Evolutionary conservation across 2,329 filamentous ascomycete species (phyloP).

Genomic region (Alternaria rosae): DNA sequence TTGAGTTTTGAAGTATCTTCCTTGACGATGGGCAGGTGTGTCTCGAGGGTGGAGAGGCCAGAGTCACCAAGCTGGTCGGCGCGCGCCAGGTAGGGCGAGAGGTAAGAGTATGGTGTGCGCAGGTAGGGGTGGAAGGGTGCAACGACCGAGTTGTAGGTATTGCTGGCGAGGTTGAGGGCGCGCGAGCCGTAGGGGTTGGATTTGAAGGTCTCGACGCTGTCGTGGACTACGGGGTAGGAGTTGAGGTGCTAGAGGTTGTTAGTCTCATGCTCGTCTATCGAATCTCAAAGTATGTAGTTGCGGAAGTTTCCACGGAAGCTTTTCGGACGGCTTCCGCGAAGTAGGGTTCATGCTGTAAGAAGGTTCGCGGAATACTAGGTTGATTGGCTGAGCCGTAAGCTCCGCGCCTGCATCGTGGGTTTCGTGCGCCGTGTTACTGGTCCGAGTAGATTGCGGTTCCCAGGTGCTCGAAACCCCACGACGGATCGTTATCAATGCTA

Average conservation of each 20-base stretch:
- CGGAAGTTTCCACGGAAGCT: background rate
- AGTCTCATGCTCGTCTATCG: background rate
- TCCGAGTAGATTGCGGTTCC: slow-evolving; percentile 11
- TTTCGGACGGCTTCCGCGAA: background rate
- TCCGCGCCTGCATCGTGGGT: slow-evolving; percentile 18
- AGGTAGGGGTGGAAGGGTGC: slow-evolving; percentile 82
- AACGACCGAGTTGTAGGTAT: slow-evolving; percentile 77
- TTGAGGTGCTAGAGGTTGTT: slow-evolving; percentile 71
- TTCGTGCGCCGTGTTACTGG: slow-evolving; percentile 13
- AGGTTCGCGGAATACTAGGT: slow-evolving; percentile 1
- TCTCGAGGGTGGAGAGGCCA: slow-evolving; percentile 47
- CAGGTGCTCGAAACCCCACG: slow-evolving; percentile 7
- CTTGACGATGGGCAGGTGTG: slow-evolving; percentile 55
- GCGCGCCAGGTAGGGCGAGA: slow-evolving; percentile 83
- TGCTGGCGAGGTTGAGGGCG: slow-evolving; percentile 77
- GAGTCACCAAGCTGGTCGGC: slow-evolving; percentile 67
- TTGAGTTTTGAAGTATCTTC: slow-evolving; percentile 56
- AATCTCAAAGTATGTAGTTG: background rate
- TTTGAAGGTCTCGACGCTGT: slow-evolving; percentile 80
- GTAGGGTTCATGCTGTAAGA: background rate
- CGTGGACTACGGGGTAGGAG: slow-evolving; percentile 83
- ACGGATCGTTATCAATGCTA: background rate
- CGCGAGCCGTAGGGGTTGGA: slow-evolving; percentile 83
- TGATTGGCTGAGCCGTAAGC: slow-evolving; percentile 17
- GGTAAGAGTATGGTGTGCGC: slow-evolving; percentile 78